Percentiles rank a stretch among this genome's conserved stretches.
Conservation (phyloP, 139 green algal genomes). For the Ettlia oleoabundans region DNA sequence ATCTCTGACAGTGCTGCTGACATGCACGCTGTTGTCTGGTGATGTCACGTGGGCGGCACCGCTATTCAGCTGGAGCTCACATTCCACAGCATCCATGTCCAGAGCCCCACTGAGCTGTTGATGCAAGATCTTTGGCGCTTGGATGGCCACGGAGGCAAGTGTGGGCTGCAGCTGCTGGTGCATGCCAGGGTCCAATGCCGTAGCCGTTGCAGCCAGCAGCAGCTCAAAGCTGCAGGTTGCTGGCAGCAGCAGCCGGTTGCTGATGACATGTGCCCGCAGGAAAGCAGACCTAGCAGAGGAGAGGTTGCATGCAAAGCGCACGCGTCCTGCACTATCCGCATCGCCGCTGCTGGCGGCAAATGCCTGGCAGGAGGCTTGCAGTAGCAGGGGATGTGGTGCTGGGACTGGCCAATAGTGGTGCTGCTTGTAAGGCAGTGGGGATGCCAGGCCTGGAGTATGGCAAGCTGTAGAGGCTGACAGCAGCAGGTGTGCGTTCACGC, state of each 20-base stretch:
- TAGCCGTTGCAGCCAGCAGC: slow-evolving; percentile 42
- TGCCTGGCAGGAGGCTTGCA: neutral
- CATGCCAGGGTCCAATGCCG: neutral
- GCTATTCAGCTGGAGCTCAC: neutral
- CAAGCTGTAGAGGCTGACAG: too few relatives aligned
- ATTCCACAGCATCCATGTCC: neutral
- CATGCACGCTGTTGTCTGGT: neutral
- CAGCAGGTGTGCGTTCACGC: slow-evolving; percentile 54
- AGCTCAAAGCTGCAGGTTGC: slow-evolving; percentile 69
- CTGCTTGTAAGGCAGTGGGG: slow-evolving; percentile 13
- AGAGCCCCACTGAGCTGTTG: neutral
- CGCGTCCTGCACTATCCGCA: too few relatives aligned
- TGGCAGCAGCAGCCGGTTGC: slow-evolving; percentile 53
- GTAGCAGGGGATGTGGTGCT: slow-evolving; percentile 6
- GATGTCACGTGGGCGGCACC: neutral
- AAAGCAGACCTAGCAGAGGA: slow-evolving; percentile 33
- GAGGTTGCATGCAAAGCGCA: too few relatives aligned
- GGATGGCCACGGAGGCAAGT: neutral
- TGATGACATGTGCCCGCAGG: slow-evolving; percentile 62
- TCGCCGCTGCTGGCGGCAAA: too few relatives aligned
- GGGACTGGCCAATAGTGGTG: slow-evolving; percentile 27
- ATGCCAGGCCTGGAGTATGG: too few relatives aligned
- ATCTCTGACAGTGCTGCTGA: too few relatives aligned
- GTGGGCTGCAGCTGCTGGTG: neutral
- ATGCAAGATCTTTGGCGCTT: neutral